Evolutionary conservation across 2,329 filamentous ascomycete species (phyloP), one percentile per base, ranked within the genome.

Genomic region (Colletotrichum sublineola): DNA sequence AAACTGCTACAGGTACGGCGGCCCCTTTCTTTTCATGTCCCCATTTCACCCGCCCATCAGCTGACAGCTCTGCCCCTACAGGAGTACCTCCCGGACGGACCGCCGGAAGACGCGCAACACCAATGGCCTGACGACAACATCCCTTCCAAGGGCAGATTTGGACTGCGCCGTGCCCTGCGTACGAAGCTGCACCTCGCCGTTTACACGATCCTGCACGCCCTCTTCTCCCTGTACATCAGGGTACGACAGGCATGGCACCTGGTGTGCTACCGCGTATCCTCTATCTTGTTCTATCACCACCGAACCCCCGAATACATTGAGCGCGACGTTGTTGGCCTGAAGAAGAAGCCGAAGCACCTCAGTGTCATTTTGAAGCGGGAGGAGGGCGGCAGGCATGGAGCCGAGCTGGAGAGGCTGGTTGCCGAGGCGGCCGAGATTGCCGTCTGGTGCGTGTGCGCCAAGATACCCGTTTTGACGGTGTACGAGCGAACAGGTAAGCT

Each of bases 261-360:
- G 11, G 87, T 97, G 62, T 86, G 91, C 76, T 93, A 96, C 80
- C 91, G 93, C 72, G 85, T 96, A 75, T 89, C 94, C 65, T 93
- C 94, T 12, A 89, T 98, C 73, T 86, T 97, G 67, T 95, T 96
- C 81, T 96, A 99, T 84, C 97, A 99, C 84, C 96, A 99, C 82
- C 93, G 94, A 64, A 97, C 96, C 0, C 96, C 96, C 9, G 94
- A 97, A 80, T 90, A 97, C 79, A 97, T 99, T 76, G 91, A 92
- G 78, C 92, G 93, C 78, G 96, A 99, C 83, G 92, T 98, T 36
- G 90, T 90, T 80, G 87, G 88, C 12, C 82, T 99, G 69, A 88
- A 86, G 70, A 90, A 92, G 77, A 83, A 97, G 73, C 96, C 96
- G 2, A 89, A 93, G 75, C 96, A 99, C 79, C 82, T 99, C 63